Evolutionary conservation across 768 basidiomycete species (phyloP).

Genomic region (Clavulina sp.): DNA sequence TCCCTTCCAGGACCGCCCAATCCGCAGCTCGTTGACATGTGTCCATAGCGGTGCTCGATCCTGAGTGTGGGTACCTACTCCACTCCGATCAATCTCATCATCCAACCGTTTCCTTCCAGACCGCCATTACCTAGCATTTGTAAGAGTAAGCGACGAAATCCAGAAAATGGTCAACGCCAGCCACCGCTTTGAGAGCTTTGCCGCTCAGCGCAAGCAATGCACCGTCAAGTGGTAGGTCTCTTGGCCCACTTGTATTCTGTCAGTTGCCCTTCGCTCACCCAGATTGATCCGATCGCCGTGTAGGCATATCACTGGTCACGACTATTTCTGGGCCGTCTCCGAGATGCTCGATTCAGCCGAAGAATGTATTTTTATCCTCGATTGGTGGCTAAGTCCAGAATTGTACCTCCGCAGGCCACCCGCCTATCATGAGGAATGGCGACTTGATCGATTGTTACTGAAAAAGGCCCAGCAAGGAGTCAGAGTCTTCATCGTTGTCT

Average conservation of each 20-base stretch:
- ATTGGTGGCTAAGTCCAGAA: slow-evolving; percentile 25
- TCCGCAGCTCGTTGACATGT: no score
- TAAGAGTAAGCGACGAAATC: slow-evolving; percentile 21
- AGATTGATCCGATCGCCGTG: neutral
- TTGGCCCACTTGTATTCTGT: neutral
- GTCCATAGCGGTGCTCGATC: no score
- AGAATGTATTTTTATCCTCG: slow-evolving; percentile 27
- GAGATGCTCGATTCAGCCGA: slow-evolving; percentile 18
- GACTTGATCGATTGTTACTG: slow-evolving; percentile 25
- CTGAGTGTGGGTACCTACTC: no score
- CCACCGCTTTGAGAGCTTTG: slow-evolving; percentile 27
- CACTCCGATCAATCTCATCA: no score
- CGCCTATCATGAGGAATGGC: slow-evolving; percentile 24
- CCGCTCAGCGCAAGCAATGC: slow-evolving; percentile 21
- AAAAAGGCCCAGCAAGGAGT: slow-evolving; percentile 29
- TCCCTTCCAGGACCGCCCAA: no score
- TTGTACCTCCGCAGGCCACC: slow-evolving; percentile 30
- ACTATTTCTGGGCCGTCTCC: slow-evolving; percentile 28
- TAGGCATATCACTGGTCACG: neutral
- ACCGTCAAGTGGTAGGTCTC: slow-evolving; percentile 21
- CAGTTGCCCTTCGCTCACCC: neutral
- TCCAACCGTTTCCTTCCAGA: no score
- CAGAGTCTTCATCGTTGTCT: slow-evolving; percentile 25
- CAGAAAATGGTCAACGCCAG: slow-evolving; percentile 21
- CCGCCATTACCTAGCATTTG: slow-evolving; percentile 15